Evolutionary conservation across 2,329 filamentous ascomycete genomes (phyloP).

Genomic region (Trichophyton simii): DNA sequence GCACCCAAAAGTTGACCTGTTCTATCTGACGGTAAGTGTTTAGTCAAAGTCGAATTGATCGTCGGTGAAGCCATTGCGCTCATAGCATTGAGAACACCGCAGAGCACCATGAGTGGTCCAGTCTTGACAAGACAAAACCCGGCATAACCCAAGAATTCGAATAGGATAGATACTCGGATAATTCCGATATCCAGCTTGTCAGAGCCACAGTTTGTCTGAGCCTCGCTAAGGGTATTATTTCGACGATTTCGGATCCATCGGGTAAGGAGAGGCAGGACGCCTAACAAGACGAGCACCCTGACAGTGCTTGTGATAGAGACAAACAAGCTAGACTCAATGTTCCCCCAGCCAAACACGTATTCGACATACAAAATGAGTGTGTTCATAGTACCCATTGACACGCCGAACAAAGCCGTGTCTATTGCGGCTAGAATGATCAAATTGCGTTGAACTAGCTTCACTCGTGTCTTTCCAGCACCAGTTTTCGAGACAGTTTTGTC

Average conservation of each 20-base stretch:
- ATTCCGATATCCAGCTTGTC: constrained; percentile 66
- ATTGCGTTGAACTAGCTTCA: constrained; percentile 57
- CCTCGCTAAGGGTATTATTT: constrained; percentile 4
- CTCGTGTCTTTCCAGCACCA: constrained; percentile 44
- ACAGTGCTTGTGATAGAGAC: constrained; percentile 66
- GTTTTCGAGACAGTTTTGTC: constrained; percentile 20
- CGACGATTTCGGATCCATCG: constrained; percentile 51
- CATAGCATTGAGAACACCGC: constrained; percentile 60
- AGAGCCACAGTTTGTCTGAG: constrained; percentile 51
- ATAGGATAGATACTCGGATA: constrained; percentile 60
- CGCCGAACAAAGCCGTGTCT: constrained; percentile 70
- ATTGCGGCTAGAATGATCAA: constrained; percentile 67
- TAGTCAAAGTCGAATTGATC: constrained; percentile 71
- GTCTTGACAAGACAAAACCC: constrained; percentile 59
- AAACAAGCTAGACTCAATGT: constrained; percentile 65
- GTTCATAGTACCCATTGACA: constrained; percentile 68
- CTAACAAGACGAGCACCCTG: constrained; percentile 62
- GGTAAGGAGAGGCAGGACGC: constrained; percentile 63
- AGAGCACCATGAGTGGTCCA: constrained; percentile 53
- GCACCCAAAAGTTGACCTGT: constrained; percentile 84
- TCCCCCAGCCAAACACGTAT: constrained; percentile 69
- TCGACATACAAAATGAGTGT: constrained; percentile 75
- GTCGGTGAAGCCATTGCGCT: constrained; percentile 80
- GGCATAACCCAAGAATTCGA: constrained; percentile 62
- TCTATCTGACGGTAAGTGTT: constrained; percentile 72